These are phyloP conservation scores for Pseudogymnoascus sp. DNA, from an alignment of 2,329 filamentous ascomycete species.

Conservation along the genomic window DNA sequence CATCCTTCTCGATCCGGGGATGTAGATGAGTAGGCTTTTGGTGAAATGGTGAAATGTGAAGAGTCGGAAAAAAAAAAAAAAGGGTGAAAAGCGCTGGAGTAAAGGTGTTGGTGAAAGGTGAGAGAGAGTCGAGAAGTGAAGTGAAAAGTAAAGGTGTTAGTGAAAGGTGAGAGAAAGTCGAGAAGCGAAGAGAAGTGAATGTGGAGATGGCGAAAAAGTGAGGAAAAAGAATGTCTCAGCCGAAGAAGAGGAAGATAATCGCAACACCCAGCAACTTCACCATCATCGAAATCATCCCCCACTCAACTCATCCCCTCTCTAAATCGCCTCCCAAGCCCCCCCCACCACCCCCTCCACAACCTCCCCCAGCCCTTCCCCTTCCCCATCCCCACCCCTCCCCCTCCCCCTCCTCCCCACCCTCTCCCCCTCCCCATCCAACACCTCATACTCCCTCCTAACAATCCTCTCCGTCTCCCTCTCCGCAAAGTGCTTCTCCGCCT, in stretches of 20 bases:
- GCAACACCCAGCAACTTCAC: not conserved
- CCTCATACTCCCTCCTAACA: slow-evolving; percentile 28
- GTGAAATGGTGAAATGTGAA: not conserved
- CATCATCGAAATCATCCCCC: not conserved
- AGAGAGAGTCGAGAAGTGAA: not conserved
- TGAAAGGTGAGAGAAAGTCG: not conserved
- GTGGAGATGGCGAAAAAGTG: not conserved
- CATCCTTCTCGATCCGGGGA: not conserved
- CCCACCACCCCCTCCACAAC: not conserved
- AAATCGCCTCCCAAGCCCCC: not conserved
- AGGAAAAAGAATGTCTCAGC: not conserved
- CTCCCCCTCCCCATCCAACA: slow-evolving; percentile 28
- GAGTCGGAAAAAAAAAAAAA: too few species aligned
- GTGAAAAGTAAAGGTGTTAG: not conserved
- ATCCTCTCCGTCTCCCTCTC: slow-evolving; percentile 28
- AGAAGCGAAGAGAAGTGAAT: not conserved
- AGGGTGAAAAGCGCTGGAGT: too few species aligned
- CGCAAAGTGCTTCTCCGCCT: slow-evolving; percentile 26
- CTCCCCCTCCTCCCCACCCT: slow-evolving; percentile 21
- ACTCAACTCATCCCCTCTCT: not conserved
- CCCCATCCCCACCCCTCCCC: slow-evolving; percentile 8
- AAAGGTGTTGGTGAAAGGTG: not conserved
- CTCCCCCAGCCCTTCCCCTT: not conserved
- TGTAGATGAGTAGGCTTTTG: not conserved
- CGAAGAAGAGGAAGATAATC: not conserved